These are phyloP conservation scores for Serendipita sp. DNA, from an alignment of 768 basidiomycete species.

Conservation along the genomic window DNA sequence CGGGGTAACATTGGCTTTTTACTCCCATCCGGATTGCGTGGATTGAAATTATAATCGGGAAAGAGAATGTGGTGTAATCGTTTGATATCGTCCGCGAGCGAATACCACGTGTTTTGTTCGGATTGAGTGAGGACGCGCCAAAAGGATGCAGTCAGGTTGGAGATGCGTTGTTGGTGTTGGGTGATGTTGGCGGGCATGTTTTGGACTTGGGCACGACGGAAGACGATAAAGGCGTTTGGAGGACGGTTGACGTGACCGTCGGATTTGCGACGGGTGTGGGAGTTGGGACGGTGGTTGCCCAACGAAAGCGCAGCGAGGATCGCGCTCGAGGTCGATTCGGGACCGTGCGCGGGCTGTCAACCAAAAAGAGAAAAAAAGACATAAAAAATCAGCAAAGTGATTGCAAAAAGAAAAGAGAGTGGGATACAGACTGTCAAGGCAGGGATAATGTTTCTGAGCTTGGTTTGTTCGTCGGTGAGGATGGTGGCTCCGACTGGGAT, in stretches of 20 bases:
- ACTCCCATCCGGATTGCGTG: not conserved
- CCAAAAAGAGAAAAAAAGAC: no score
- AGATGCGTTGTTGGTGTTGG: constrained; percentile 1
- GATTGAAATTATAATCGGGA: not conserved
- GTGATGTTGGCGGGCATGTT: constrained; percentile 2
- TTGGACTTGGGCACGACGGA: not conserved
- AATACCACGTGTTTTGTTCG: not conserved
- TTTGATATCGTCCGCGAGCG: not conserved
- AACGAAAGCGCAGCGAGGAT: not conserved
- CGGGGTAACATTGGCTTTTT: not conserved
- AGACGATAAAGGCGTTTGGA: not conserved
- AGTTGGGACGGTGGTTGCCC: not conserved
- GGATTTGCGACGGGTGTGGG: not conserved
- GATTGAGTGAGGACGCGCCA: not conserved
- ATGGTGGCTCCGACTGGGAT: not conserved
- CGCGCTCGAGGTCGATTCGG: not conserved
- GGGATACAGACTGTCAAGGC: not conserved
- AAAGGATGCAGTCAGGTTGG: not conserved
- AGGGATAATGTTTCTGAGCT: not conserved
- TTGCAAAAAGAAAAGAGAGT: not conserved
- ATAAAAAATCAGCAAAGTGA: not conserved
- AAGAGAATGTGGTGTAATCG: not conserved
- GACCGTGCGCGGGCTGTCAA: not conserved
- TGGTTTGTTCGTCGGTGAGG: not conserved
- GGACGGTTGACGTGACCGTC: not conserved